Percentiles rank a stretch among this genome's conserved stretches.
Conservation (phyloP, 306 rosid species). For the Ammopiptanthus mongolicus region DNA sequence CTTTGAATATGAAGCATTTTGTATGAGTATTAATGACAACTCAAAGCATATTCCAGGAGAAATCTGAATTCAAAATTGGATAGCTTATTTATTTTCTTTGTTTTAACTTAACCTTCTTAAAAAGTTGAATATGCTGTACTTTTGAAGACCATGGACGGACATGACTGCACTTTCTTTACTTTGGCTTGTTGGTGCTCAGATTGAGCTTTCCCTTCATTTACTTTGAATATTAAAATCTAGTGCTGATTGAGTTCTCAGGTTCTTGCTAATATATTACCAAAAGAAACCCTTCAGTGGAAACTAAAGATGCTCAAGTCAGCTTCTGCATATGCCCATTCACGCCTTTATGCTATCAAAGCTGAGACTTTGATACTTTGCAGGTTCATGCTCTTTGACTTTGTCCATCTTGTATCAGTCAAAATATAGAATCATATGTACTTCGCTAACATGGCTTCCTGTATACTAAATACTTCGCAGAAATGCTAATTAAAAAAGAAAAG, state of each 20-base stretch:
- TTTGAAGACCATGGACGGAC: neutral
- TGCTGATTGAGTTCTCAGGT: conserved; percentile 51
- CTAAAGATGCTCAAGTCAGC: conserved; percentile 68
- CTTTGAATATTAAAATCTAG: conserved; percentile 15
- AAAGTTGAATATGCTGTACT: neutral
- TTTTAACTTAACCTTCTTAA: neutral
- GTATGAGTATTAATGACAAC: neutral
- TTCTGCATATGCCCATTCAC: conserved; percentile 63
- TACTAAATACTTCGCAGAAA: neutral
- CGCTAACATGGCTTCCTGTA: neutral
- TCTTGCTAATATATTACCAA: conserved; percentile 67
- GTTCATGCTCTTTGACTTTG: conserved; percentile 27
- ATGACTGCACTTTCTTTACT: conserved; percentile 1
- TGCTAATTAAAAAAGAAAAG: neutral
- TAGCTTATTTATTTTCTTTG: neutral
- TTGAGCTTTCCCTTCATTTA: conserved; percentile 23
- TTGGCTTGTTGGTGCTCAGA: neutral
- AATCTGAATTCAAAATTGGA: neutral
- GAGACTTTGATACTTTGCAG: conserved; percentile 77
- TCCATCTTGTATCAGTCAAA: neutral
- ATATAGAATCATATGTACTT: neutral
- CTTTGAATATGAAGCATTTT: conserved; percentile 9
- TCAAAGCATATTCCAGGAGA: conserved; percentile 8
- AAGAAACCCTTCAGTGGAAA: conserved; percentile 82
- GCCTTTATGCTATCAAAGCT: conserved; percentile 73